Conservation (phyloP, 1,284 basidiomycete genomes). For the Sphagnurus paluster region DNA sequence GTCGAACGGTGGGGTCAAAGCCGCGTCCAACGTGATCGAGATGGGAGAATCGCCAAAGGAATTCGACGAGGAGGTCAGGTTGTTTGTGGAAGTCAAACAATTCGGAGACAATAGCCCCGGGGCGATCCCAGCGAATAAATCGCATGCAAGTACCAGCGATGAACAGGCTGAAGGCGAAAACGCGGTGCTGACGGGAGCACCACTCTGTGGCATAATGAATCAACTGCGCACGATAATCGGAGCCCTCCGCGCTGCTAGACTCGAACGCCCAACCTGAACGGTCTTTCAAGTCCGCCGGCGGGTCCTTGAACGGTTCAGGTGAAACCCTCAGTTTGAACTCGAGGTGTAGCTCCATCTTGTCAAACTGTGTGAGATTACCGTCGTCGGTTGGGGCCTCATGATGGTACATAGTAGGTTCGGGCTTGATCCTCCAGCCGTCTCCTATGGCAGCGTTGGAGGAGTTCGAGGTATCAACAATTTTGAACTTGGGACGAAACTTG, state of each 20-base stretch:
- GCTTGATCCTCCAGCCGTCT: slow-evolving; percentile 5
- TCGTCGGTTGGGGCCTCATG: background rate
- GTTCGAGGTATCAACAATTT: slow-evolving; percentile 5
- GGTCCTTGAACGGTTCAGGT: slow-evolving; percentile 12
- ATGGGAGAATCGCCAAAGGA: slow-evolving; percentile 22
- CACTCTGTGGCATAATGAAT: slow-evolving; percentile 13
- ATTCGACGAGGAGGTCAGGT: slow-evolving; percentile 14
- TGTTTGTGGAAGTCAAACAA: slow-evolving; percentile 16
- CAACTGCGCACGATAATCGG: slow-evolving; percentile 11
- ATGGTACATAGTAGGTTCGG: slow-evolving; percentile 11
- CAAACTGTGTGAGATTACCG: slow-evolving; percentile 8
- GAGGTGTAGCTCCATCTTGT: slow-evolving; percentile 11
- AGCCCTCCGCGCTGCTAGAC: background rate
- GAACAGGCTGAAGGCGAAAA: slow-evolving; percentile 14
- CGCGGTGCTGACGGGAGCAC: slow-evolving; percentile 16
- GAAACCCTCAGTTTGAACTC: slow-evolving; percentile 11
- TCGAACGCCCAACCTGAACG: slow-evolving; percentile 5
- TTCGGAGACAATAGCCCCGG: slow-evolving; percentile 18
- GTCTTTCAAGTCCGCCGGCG: background rate
- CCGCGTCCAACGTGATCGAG: slow-evolving; percentile 12
- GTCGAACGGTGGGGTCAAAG: slow-evolving; percentile 19
- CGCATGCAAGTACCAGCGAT: slow-evolving; percentile 12
- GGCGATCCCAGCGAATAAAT: slow-evolving; percentile 20
- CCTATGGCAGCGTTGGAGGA: background rate
- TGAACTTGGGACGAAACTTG: slow-evolving; percentile 1